These are phyloP conservation scores for Plasmodium vinckei DNA, from an alignment of 169 alveolate species.

Conservation along the genomic window DNA sequence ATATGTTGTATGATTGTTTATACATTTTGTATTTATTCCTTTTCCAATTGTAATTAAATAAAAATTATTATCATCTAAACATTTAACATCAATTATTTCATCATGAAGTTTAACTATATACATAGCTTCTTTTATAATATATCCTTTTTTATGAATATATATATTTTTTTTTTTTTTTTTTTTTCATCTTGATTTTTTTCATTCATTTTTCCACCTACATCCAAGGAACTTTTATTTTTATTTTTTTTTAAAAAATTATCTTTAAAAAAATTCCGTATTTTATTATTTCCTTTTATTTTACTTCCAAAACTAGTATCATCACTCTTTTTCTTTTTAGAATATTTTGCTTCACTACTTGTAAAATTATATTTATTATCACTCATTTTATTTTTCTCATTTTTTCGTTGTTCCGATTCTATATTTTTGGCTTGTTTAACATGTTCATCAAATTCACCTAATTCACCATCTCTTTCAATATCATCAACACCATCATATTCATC, in stretches of 20 bases:
- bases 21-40: slow-evolving; percentile 25
- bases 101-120: slow-evolving; percentile 51
- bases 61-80: slow-evolving; percentile 42
- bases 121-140: slow-evolving; percentile 65
- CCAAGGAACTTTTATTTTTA: slow-evolving; percentile 14
- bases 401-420: not conserved
- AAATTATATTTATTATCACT: not conserved
- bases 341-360: not conserved
- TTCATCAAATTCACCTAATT: slow-evolving; percentile 7
- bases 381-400: not conserved
- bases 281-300: slow-evolving; percentile 35
- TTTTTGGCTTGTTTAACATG: not conserved
- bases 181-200: not conserved
- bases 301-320: slow-evolving; percentile 32
- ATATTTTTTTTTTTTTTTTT: slow-evolving; percentile 5
- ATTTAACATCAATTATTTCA: slow-evolving; percentile 44
- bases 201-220: not conserved
- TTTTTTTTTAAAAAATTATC: slow-evolving; percentile 40
- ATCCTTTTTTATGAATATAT: slow-evolving; percentile 9
- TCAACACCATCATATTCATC: not conserved
- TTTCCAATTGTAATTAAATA: slow-evolving; percentile 53
- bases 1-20: slow-evolving; percentile 36
- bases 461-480: slow-evolving; percentile 9
- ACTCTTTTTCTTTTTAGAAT: slow-evolving; percentile 9
- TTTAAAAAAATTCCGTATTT: slow-evolving; percentile 41